Percentiles rank a stretch among this genome's conserved stretches.
Conservation (phyloP, 805 yeast species). For the Komagataella phaffii region DNA sequence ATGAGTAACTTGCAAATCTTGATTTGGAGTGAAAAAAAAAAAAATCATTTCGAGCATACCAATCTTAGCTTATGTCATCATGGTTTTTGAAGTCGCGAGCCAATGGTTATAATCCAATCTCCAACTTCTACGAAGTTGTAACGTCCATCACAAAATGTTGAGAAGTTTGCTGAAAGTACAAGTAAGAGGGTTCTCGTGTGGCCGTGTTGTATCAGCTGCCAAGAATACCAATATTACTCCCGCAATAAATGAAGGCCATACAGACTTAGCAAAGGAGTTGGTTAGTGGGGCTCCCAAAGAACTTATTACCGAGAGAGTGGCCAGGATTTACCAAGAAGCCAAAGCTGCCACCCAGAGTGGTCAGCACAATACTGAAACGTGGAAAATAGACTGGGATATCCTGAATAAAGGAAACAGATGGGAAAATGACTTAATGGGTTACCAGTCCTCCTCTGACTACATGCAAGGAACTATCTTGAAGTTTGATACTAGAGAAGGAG, state of each 20-base stretch:
- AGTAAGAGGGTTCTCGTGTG: not conserved
- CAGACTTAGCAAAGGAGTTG: conserved; percentile 35
- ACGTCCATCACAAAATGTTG: not conserved
- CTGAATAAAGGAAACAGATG: conserved; percentile 66
- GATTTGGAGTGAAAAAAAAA: not conserved
- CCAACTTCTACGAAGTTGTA: not conserved
- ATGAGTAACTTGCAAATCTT: not conserved
- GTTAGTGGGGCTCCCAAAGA: conserved; percentile 72
- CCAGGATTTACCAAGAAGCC: conserved; percentile 63
- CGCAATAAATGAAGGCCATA: conserved; percentile 8
- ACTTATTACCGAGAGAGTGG: conserved; percentile 46
- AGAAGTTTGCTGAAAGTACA: not conserved
- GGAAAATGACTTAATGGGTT: conserved; percentile 85
- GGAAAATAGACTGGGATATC: conserved; percentile 83
- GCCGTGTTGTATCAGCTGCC: not conserved
- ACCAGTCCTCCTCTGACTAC: conserved; percentile 67
- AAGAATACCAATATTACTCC: not conserved
- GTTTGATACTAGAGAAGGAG: conserved; percentile 65
- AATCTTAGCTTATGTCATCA: not conserved
- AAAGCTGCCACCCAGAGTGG: conserved; percentile 80
- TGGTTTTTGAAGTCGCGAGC: not conserved
- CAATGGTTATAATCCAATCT: not conserved
- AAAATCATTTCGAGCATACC: not conserved
- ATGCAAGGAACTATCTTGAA: conserved; percentile 71
- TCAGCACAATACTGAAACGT: conserved; percentile 30